Evolutionary conservation across 2,329 filamentous ascomycete species (phyloP).

Genomic region (Verticillium isaacii): DNA sequence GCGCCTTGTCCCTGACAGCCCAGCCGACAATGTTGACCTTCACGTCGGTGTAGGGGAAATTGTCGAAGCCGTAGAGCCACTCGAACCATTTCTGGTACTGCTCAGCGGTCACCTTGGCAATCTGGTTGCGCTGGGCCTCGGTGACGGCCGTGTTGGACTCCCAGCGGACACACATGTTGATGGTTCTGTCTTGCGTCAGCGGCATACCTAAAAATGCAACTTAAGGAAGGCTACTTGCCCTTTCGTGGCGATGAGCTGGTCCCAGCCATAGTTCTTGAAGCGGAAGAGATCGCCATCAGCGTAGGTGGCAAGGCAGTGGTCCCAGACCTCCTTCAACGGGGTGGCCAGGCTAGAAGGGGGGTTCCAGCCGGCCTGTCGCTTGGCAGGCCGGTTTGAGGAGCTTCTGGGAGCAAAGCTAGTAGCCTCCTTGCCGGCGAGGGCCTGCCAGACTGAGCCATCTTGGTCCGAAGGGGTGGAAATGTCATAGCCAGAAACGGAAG

Average conservation of each 20-base stretch:
- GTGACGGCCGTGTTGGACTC: slow-evolving; percentile 31
- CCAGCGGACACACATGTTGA: slow-evolving; percentile 40
- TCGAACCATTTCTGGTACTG: slow-evolving; percentile 36
- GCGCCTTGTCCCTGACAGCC: slow-evolving; percentile 30
- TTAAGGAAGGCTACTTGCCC: slow-evolving; percentile 7
- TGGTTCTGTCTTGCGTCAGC: slow-evolving; percentile 5
- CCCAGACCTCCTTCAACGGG: slow-evolving; percentile 23
- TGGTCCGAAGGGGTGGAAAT: slow-evolving; percentile 18
- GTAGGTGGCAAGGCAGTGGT: slow-evolving; percentile 22
- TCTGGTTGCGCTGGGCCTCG: slow-evolving; percentile 29
- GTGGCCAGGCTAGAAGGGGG: slow-evolving; percentile 17
- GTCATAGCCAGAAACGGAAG: slow-evolving; percentile 15
- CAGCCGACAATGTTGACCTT: slow-evolving; percentile 36
- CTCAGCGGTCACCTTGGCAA: slow-evolving; percentile 26
- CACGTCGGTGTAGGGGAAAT: slow-evolving; percentile 34
- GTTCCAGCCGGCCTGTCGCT: slow-evolving; percentile 21
- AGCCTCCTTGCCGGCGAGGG: slow-evolving; percentile 7
- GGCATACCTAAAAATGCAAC: slow-evolving; percentile 9
- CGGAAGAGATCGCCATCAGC: slow-evolving; percentile 10
- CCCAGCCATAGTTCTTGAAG: slow-evolving; percentile 29
- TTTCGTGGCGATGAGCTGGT: slow-evolving; percentile 23
- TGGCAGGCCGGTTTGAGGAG: slow-evolving; percentile 18
- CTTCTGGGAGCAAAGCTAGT: slow-evolving; percentile 1
- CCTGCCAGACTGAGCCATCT: slow-evolving; percentile 22
- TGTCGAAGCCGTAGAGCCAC: slow-evolving; percentile 36